These are phyloP conservation scores for Trifolium fragiferum DNA, from an alignment of 306 rosid species.

Conservation along the genomic window DNA sequence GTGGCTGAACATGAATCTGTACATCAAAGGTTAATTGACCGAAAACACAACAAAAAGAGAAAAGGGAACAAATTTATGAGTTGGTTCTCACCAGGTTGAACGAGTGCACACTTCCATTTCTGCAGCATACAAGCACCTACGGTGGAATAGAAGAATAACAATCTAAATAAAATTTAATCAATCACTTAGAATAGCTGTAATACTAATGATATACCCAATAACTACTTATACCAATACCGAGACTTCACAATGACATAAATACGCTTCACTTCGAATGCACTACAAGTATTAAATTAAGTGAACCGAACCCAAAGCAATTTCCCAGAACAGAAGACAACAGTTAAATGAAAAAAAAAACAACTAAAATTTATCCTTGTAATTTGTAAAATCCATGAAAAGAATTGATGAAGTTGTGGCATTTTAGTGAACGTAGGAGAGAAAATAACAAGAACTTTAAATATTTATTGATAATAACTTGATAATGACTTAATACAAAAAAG, in stretches of 20 bases:
- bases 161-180: background rate
- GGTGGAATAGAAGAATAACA: slow-evolving; percentile 23
- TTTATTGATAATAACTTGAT: too few species aligned
- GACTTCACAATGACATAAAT: slow-evolving; percentile 18
- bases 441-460: too few species aligned
- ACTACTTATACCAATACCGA: slow-evolving; percentile 5
- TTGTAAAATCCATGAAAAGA: slow-evolving; percentile 36
- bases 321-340: background rate
- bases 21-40: slow-evolving; percentile 9
- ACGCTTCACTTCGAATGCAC: slow-evolving; percentile 1
- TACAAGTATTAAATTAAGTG: slow-evolving; percentile 3
- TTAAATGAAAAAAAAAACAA: background rate
- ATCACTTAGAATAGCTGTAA: background rate
- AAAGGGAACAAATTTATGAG: slow-evolving; percentile 10
- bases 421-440: too few species aligned
- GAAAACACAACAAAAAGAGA: background rate
- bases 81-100: slow-evolving; percentile 63
- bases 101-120: slow-evolving; percentile 78
- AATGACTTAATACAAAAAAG: too few species aligned
- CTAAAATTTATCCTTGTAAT: background rate
- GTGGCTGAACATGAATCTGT: slow-evolving; percentile 14
- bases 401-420: background rate
- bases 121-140: slow-evolving; percentile 81
- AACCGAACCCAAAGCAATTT: background rate
- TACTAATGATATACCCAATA: background rate